These are phyloP conservation scores for Aspergillus steynii DNA, from an alignment of 495 filamentous ascomycete species.

Conservation along the genomic window DNA sequence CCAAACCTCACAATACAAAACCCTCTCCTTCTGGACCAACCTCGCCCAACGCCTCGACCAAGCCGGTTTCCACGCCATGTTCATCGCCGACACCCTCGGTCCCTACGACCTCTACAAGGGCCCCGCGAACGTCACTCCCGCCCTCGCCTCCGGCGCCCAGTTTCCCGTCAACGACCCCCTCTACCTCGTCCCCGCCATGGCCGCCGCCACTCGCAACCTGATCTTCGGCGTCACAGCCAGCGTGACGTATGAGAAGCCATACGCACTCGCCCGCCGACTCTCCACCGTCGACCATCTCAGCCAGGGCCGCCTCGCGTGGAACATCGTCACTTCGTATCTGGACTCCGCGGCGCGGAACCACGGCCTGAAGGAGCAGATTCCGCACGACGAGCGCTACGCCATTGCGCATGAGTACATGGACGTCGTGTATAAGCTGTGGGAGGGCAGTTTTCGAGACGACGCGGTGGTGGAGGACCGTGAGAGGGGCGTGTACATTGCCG, in stretches of 20 bases:
- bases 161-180: conserved; percentile 46
- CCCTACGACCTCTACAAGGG: conserved; percentile 39
- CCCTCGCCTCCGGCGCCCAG: conserved; percentile 31
- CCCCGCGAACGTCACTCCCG: conserved; percentile 28
- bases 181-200: conserved; percentile 54
- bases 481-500: conserved; percentile 49
- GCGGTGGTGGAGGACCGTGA: conserved; percentile 52
- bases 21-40: conserved; percentile 55
- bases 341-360: conserved; percentile 59
- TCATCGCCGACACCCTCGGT: conserved; percentile 53
- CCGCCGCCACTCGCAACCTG: conserved; percentile 55
- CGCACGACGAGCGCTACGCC: conserved; percentile 60
- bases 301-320: conserved; percentile 57
- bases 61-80: conserved; percentile 63
- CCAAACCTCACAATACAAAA: conserved; percentile 53
- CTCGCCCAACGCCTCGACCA: conserved; percentile 57
- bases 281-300: conserved; percentile 61
- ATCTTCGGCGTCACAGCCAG: conserved; percentile 54
- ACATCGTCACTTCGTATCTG: conserved; percentile 61
- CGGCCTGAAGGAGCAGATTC: conserved; percentile 45
- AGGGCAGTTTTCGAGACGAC: conserved; percentile 61
- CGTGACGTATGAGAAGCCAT: conserved; percentile 59
- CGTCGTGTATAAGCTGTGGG: conserved; percentile 62
- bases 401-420: conserved; percentile 60
- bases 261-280: conserved; percentile 56